phyloP scores from a whole-genome alignment of 2,329 filamentous ascomycete species.

The Shiraia sp. region DNA sequence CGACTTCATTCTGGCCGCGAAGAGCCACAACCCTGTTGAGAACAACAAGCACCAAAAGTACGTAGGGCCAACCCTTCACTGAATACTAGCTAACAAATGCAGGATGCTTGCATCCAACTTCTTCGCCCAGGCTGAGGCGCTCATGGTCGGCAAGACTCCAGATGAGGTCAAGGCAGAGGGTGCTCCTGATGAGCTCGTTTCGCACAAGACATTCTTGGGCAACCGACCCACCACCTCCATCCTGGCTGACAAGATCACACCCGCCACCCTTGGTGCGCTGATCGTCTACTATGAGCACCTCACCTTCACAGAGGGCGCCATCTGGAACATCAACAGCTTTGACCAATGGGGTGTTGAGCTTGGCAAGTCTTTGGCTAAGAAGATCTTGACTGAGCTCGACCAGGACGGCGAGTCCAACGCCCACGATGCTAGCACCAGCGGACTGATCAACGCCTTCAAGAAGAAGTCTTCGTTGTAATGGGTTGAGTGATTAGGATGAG shows the following conservation, averaged over 20 bases:
- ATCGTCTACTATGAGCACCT: conserved; percentile 99
- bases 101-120: conserved; percentile 89
- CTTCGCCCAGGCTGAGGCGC: conserved; percentile 83
- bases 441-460: conserved; percentile 92
- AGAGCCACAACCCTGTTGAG: conserved; percentile 95
- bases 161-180: conserved; percentile 79
- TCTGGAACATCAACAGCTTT: conserved; percentile 99
- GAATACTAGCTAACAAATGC: conserved; percentile 19
- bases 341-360: conserved; percentile 99
- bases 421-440: conserved; percentile 87
- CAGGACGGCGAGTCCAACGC: conserved; percentile 68
- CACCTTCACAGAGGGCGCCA: conserved; percentile 93
- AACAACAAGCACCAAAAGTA: conserved; percentile 89
- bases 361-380: conserved; percentile 89
- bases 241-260: conserved; percentile 90
- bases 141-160: conserved; percentile 88
- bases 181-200: conserved; percentile 73
- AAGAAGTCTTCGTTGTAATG: conserved; percentile 59
- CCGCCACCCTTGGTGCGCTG: conserved; percentile 86
- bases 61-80: conserved; percentile 7
- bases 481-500: background rate
- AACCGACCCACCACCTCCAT: conserved; percentile 97
- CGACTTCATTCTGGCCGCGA: conserved; percentile 94
- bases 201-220: conserved; percentile 99
- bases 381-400: conserved; percentile 73